phyloP scores from a whole-genome alignment of 23 red algal genomes.

The Gracilaria caudata region DNA sequence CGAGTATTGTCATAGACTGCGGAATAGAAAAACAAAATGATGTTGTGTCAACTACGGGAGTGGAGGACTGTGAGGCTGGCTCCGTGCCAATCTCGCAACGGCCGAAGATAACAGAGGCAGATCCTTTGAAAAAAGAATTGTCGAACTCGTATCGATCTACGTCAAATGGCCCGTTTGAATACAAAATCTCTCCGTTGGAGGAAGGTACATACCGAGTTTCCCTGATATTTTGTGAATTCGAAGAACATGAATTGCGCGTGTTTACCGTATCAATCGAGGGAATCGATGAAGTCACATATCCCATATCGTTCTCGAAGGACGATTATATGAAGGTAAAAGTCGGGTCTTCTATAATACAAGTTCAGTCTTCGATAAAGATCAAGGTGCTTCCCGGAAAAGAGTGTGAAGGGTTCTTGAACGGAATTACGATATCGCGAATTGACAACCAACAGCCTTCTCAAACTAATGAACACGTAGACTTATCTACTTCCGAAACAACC shows the following conservation, averaged over 20 bases:
- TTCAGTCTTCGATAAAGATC: not conserved
- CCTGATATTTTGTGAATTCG: not conserved
- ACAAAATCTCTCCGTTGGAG: not conserved
- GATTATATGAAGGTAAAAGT: not conserved
- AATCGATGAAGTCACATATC: not conserved
- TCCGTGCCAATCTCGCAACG: not conserved
- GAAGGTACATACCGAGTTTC: not conserved
- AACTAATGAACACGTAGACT: too few relatives aligned
- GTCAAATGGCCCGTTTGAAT: not conserved
- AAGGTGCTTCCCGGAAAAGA: not conserved
- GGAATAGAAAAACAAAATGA: too few relatives aligned
- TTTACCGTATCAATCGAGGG: not conserved
- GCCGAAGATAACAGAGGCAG: not conserved
- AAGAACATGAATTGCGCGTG: not conserved
- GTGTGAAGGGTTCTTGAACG: too few relatives aligned
- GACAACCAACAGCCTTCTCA: too few relatives aligned
- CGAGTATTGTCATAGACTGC: too few relatives aligned
- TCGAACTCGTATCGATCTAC: not conserved
- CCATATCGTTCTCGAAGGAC: not conserved
- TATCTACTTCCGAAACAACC: too few relatives aligned
- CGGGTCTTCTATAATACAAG: not conserved
- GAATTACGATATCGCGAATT: too few relatives aligned
- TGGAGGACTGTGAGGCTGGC: not conserved
- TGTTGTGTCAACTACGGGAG: not conserved
- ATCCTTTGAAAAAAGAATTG: not conserved